A percentile compares a stretch with the other conserved stretches of the same genome.
Evolutionary conservation across 169 alveolate species (phyloP).

Genomic region (Cryptosporidium ubiquitum): DNA sequence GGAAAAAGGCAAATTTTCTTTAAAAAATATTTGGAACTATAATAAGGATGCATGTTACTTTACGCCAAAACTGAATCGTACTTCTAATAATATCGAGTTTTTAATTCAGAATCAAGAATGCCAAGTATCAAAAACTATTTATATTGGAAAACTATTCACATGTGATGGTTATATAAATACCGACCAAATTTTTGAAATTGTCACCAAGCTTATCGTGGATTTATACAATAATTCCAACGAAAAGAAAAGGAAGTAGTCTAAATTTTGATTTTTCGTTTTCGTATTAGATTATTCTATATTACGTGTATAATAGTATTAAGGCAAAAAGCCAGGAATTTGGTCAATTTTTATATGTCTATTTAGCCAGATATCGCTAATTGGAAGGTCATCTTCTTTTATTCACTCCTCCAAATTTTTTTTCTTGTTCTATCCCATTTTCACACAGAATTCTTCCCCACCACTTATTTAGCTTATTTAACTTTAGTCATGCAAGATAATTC

Average conservation of each 20-base stretch:
- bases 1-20: not conserved
- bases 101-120: not conserved
- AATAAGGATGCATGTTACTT: slow-evolving; percentile 48
- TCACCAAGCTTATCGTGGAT: slow-evolving; percentile 20
- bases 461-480: not conserved
- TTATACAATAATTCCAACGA: slow-evolving; percentile 6
- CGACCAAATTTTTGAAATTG: slow-evolving; percentile 35
- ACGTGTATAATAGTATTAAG: not conserved
- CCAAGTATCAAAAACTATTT: not conserved
- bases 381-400: not conserved
- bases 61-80: slow-evolving; percentile 26
- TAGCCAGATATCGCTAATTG: slow-evolving; percentile 13
- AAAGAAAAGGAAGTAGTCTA: not conserved
- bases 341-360: not conserved
- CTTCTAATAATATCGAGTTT: slow-evolving; percentile 18
- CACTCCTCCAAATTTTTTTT: not conserved
- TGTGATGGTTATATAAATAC: slow-evolving; percentile 41
- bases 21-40: slow-evolving; percentile 37
- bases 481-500: not conserved
- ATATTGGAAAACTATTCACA: slow-evolving; percentile 48
- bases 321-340: not conserved
- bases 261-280: not conserved
- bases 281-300: not conserved
- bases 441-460: not conserved
- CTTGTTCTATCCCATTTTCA: not conserved